Evolutionary conservation across 306 rosid genomes (phyloP).

Genomic region (Corylus avellana): DNA sequence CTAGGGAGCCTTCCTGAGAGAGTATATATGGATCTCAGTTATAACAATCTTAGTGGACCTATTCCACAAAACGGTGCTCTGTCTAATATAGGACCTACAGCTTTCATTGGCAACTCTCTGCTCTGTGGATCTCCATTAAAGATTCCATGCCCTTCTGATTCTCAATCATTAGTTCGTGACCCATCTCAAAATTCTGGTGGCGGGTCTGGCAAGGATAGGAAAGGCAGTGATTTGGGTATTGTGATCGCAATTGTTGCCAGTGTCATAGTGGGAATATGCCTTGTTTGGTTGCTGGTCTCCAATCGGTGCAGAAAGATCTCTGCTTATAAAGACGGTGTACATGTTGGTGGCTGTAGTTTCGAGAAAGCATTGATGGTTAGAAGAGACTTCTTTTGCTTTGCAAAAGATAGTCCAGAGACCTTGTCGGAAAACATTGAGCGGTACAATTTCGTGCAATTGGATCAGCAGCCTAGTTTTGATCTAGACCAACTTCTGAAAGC

Average conservation of each 20-base stretch:
- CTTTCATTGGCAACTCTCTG: conserved; percentile 52
- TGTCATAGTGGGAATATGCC: conserved; percentile 46
- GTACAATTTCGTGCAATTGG: conserved; percentile 51
- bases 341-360: conserved; percentile 19
- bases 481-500: conserved; percentile 65
- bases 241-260: conserved; percentile 42
- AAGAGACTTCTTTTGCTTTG: conserved; percentile 48
- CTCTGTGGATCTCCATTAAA: conserved; percentile 64
- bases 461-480: conserved; percentile 46
- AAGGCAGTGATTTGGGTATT: conserved; percentile 32
- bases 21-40: conserved; percentile 53
- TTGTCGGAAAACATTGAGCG: conserved; percentile 46
- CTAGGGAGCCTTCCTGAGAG: conserved; percentile 52
- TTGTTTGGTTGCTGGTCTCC: conserved; percentile 50
- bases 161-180: conserved; percentile 27
- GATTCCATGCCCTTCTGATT: conserved; percentile 44
- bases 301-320: conserved; percentile 43
- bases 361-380: conserved; percentile 38
- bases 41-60: conserved; percentile 52
- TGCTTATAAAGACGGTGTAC: conserved; percentile 19
- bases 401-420: conserved; percentile 36
- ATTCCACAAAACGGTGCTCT: conserved; percentile 58
- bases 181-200: conserved; percentile 33
- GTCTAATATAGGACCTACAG: conserved; percentile 59
- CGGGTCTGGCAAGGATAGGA: conserved; percentile 19